These are phyloP conservation scores for Nepenthes gracilis DNA, from an alignment of 148 eudicot species.

Conservation along the genomic window DNA sequence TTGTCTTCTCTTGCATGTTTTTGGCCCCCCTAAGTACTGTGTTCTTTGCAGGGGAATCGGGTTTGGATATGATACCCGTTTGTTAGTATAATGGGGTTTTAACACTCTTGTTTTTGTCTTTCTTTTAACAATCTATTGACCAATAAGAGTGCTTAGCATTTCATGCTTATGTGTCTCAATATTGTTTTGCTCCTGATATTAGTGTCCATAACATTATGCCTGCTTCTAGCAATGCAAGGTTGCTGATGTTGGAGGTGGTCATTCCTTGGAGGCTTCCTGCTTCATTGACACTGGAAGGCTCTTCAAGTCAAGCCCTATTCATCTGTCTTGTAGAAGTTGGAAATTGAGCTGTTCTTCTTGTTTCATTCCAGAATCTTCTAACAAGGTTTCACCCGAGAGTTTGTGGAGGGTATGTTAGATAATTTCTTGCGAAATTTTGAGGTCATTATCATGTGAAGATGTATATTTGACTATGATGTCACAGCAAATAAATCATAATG, in stretches of 20 bases:
- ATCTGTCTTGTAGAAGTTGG: conserved; percentile 33
- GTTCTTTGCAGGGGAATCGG: too few species aligned
- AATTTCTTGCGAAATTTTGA: neutral
- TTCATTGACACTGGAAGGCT: conserved; percentile 18
- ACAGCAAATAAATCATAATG: neutral
- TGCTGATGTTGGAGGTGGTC: conserved; percentile 15
- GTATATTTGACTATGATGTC: neutral
- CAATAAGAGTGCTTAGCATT: too few species aligned
- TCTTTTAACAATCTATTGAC: too few species aligned
- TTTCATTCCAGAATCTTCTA: conserved; percentile 28
- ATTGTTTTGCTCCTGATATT: too few species aligned
- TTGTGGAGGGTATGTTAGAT: conserved; percentile 79
- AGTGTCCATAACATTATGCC: neutral
- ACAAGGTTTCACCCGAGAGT: conserved; percentile 50
- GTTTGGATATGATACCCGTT: too few species aligned
- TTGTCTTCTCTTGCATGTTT: too few species aligned
- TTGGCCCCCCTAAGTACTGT: too few species aligned
- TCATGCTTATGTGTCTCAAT: too few species aligned
- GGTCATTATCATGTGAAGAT: neutral
- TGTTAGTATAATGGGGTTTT: too few species aligned
- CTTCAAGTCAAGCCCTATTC: conserved; percentile 17
- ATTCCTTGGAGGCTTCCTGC: conserved; percentile 28
- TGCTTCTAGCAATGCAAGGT: conserved; percentile 42
- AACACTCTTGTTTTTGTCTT: too few species aligned
- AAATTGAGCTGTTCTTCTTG: conserved; percentile 40